Conservation (phyloP, 2,329 filamentous ascomycete species). For the Nannizzia gypsea region DNA sequence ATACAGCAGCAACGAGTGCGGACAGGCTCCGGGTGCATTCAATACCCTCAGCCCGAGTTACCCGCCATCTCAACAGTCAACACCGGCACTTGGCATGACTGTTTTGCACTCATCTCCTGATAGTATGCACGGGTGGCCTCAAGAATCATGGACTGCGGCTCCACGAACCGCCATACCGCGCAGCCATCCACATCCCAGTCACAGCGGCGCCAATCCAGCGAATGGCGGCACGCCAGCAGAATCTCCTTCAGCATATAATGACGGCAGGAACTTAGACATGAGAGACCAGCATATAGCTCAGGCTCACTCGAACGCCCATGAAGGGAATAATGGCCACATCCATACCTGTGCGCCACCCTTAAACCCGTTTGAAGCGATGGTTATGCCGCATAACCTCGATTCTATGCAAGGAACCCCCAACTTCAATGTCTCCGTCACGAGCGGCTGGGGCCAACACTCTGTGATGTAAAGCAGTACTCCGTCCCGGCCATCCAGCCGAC, state of each 20-base stretch:
- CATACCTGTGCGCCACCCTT: constrained; percentile 2
- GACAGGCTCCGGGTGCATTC: constrained; percentile 17
- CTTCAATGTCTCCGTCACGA: constrained; percentile 22
- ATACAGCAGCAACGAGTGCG: constrained; percentile 34
- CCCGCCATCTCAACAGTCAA: constrained; percentile 5
- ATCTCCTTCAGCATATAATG: background rate
- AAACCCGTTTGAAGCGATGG: constrained; percentile 10
- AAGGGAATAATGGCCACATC: background rate
- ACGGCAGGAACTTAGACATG: background rate
- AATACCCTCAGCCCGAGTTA: constrained; percentile 10
- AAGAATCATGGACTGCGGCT: constrained; percentile 29
- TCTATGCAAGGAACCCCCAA: constrained; percentile 12
- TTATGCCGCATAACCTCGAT: constrained; percentile 10
- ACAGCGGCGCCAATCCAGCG: background rate
- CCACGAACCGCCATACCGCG: constrained; percentile 28
- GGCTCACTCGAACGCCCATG: background rate
- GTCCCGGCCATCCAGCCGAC: background rate
- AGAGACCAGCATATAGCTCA: constrained; percentile 2
- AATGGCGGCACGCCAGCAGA: background rate
- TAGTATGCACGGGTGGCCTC: constrained; percentile 29
- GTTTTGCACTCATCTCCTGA: constrained; percentile 11
- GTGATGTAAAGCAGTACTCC: constrained; percentile 8
- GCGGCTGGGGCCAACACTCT: constrained; percentile 14
- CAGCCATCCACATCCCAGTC: constrained; percentile 32
- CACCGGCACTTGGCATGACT: constrained; percentile 13